A percentile compares a stretch with the other conserved stretches of the same genome.
Evolutionary conservation across 164 flowering plant genomes (phyloP).

Genomic region (Chimonanthus praecox): DNA sequence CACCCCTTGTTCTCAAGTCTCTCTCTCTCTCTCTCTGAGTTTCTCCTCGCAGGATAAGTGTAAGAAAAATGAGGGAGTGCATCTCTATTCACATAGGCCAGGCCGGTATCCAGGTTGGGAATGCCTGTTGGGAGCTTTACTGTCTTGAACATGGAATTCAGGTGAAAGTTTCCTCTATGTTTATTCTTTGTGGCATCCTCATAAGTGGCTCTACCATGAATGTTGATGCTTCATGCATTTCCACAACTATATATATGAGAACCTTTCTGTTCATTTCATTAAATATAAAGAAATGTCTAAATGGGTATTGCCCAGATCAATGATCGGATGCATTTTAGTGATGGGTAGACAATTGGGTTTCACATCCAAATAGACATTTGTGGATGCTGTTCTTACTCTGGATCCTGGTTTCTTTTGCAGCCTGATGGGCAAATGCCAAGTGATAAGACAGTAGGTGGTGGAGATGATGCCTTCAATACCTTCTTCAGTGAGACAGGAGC

Average conservation of each 20-base stretch:
- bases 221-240: no score
- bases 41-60: background rate
- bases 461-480: constrained; percentile 69
- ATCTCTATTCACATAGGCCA: constrained; percentile 54
- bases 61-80: constrained; percentile 46
- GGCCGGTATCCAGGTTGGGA: constrained; percentile 47
- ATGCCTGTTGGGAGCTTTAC: constrained; percentile 43
- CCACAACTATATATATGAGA: no score
- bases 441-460: constrained; percentile 55
- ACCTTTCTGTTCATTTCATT: no score
- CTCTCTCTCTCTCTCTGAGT: background rate
- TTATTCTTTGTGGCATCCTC: no score
- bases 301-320: no score
- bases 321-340: no score
- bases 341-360: background rate
- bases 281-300: no score
- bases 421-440: constrained; percentile 76
- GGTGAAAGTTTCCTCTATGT: constrained; percentile 11
- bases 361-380: background rate
- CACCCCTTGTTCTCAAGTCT: background rate
- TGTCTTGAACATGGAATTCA: constrained; percentile 48
- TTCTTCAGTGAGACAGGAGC: constrained; percentile 67
- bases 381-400: background rate
- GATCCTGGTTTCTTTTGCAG: constrained; percentile 17
- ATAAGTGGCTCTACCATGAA: no score